Percentiles rank a stretch among this genome's conserved stretches.
These are phyloP conservation scores for Sambucus nigra DNA, from an alignment of 129 eudicot genomes.

Conservation along the genomic window DNA sequence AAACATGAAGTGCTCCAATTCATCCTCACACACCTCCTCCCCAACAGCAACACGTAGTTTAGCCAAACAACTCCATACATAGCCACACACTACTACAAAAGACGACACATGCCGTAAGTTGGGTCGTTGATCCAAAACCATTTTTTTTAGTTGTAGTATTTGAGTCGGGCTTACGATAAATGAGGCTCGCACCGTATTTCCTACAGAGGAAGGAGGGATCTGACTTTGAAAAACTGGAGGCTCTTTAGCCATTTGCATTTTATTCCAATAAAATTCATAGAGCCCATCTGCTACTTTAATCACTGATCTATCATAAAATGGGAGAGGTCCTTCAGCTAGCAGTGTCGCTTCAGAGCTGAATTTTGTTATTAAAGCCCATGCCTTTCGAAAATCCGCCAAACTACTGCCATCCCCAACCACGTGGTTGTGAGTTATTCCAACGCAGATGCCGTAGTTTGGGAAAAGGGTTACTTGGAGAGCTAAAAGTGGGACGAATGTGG, in stretches of 20 bases:
- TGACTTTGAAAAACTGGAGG: background rate
- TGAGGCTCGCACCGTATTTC: constrained; percentile 28
- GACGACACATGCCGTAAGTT: constrained; percentile 21
- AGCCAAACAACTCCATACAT: constrained; percentile 34
- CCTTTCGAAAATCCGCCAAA: no score
- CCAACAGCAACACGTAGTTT: constrained; percentile 15
- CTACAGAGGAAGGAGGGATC: constrained; percentile 8
- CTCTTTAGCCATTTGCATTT: background rate
- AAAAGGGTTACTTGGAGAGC: no score
- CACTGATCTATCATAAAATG: constrained; percentile 25
- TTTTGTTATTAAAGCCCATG: no score
- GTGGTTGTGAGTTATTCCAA: no score
- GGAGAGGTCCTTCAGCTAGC: constrained; percentile 10
- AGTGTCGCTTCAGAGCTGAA: constrained; percentile 5
- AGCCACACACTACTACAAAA: constrained; percentile 24
- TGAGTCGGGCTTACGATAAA: constrained; percentile 12
- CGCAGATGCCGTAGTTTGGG: no score
- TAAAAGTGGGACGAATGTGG: no score
- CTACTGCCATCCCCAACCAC: no score
- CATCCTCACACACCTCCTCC: constrained; percentile 13
- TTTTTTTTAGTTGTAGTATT: constrained; percentile 22
- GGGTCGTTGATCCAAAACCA: constrained; percentile 20
- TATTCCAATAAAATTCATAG: constrained; percentile 7
- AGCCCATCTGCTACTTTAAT: constrained; percentile 16
- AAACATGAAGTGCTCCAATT: constrained; percentile 26